Evolutionary conservation across 805 yeast species (phyloP).

Genomic region (Metschnikowia kunwiensis): DNA sequence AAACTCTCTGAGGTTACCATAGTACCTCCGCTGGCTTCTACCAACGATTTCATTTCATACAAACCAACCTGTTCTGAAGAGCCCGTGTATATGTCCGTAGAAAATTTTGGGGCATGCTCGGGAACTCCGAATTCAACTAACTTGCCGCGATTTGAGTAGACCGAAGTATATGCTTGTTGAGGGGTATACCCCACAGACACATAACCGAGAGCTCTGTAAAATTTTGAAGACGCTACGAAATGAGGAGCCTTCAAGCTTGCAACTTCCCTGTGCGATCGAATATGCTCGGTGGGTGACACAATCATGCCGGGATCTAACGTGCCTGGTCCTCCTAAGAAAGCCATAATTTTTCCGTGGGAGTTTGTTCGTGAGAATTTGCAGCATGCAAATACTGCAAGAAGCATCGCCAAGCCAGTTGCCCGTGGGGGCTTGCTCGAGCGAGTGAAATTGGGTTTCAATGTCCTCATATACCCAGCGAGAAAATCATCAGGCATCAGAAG

Average conservation of each 20-base stretch:
- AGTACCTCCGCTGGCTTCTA: slow-evolving; percentile 32
- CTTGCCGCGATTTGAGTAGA: slow-evolving; percentile 19
- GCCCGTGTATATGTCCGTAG: slow-evolving; percentile 33
- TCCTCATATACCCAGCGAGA: slow-evolving; percentile 13
- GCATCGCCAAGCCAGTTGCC: slow-evolving; percentile 35
- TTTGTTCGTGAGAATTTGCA: slow-evolving; percentile 19
- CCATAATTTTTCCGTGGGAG: slow-evolving; percentile 26
- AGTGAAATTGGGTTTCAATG: slow-evolving; percentile 25
- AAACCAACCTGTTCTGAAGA: slow-evolving; percentile 42
- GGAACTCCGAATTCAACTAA: slow-evolving; percentile 22
- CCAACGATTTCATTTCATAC: slow-evolving; percentile 40
- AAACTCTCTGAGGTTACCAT: slow-evolving; percentile 32
- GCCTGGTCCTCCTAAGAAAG: slow-evolving; percentile 40
- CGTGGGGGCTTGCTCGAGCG: slow-evolving; percentile 31
- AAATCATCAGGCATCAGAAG: slow-evolving; percentile 6
- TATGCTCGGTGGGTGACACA: slow-evolving; percentile 17
- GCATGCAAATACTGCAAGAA: slow-evolving; percentile 24
- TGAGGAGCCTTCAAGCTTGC: slow-evolving; percentile 28
- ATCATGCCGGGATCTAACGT: slow-evolving; percentile 37
- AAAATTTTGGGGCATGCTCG: slow-evolving; percentile 24
- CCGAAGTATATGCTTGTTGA: slow-evolving; percentile 17
- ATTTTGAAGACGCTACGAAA: slow-evolving; percentile 25
- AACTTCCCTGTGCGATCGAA: slow-evolving; percentile 38
- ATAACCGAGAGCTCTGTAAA: slow-evolving; percentile 28
- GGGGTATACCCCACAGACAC: slow-evolving; percentile 29